phyloP scores from a whole-genome alignment of 257 asterid species.

The Echites panduratus region DNA sequence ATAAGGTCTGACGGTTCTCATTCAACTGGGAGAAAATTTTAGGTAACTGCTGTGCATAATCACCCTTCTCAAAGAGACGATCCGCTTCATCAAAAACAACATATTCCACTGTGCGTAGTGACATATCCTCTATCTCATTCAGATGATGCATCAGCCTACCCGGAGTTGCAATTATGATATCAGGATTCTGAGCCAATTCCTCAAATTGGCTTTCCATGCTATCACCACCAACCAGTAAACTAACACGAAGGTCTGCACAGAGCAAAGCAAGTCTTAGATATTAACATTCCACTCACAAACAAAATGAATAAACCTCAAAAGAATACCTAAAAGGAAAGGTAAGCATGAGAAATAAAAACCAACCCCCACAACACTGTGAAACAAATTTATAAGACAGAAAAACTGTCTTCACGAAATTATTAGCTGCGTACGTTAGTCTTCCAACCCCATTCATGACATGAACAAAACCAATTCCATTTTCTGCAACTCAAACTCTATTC shows the following conservation, averaged over 20 bases:
- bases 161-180: slow-evolving; percentile 86
- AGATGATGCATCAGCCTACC: slow-evolving; percentile 95
- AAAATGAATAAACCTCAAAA: background rate
- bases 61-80: slow-evolving; percentile 90
- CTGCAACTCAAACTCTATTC: background rate
- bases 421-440: background rate
- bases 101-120: slow-evolving; percentile 79
- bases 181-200: slow-evolving; percentile 90
- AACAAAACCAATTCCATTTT: background rate
- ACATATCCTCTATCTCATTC: slow-evolving; percentile 92
- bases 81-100: slow-evolving; percentile 97
- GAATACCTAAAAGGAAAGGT: background rate
- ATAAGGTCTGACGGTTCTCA: slow-evolving; percentile 88
- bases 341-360: background rate
- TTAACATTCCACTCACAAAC: background rate
- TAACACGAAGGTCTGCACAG: slow-evolving; percentile 65
- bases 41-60: slow-evolving; percentile 79
- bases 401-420: background rate
- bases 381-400: background rate
- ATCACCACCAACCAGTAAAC: slow-evolving; percentile 96
- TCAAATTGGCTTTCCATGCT: slow-evolving; percentile 98
- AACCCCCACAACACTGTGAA: no score
- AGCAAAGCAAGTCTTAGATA: slow-evolving; percentile 7
- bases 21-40: slow-evolving; percentile 57
- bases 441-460: background rate